Base-by-base conservation (phyloP, 2,329 filamentous ascomycete genomes). In the Aspergillus latus region DNA sequence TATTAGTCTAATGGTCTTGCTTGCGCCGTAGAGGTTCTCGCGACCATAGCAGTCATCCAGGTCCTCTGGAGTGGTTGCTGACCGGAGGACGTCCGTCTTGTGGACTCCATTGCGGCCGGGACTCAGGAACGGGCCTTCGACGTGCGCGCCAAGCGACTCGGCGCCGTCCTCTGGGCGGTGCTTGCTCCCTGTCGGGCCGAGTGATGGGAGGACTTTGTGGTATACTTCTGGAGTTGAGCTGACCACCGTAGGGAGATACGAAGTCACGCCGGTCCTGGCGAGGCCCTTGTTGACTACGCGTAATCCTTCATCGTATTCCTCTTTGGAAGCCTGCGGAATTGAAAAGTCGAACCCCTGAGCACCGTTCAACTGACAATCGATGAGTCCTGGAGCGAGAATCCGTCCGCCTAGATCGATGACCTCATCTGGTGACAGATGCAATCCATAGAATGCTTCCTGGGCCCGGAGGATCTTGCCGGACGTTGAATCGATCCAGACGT, bases 331-430 rank as follows among this genome's bases (percentile, higher is more conserved):
- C 34, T 73, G 81, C n/a, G 89, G 84, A 7, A 91, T 80, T 1
- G 90, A 94, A 72, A 95, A 96, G 77, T 96, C 93, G 79, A 96
- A 95, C 55, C 92, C 92, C 67, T 92, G 93, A 8, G 89, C 92
- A 47, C 92, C 92, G 68, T 97, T 97, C 64, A 97, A 85, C 74
- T 97, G 92, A 51, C 88, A 88, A 63, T 97, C 92, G 65, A 97
- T 94, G 68, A 97, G 82, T 28, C 92, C 92, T 0, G 92, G 91
- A 0, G 89, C 85, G 16, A 97, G 72, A 62, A 96, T 93, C 65
- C 90, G 90, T 57, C 91, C 90, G 50, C 86, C 84, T 1, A 97
- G 84, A 67, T 97, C 86, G 64, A 96, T 80, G 52, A 87, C 86
- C 64, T 86, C 76, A 69, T 93, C 89, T 1, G 92, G 90, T 2